Conservation (phyloP, 2,329 filamentous ascomycete genomes). For the Ophiostoma novo-ulmi region DNA sequence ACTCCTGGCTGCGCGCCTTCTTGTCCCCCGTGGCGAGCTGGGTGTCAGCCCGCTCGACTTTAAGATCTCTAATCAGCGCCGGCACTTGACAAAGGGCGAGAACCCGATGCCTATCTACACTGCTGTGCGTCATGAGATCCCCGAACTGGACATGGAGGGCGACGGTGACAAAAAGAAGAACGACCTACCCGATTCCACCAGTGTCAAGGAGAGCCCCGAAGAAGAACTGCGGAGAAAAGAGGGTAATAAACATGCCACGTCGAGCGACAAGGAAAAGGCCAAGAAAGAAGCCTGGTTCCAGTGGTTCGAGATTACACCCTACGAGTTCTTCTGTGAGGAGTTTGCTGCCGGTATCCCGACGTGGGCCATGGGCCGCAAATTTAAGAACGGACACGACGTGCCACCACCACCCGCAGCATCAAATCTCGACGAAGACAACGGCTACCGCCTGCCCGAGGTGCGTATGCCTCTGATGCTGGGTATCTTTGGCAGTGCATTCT, state of each 20-base stretch:
- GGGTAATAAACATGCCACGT: conserved; percentile 37
- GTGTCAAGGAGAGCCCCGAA: not conserved
- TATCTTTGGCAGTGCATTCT: conserved; percentile 96
- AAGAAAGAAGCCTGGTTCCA: conserved; percentile 84
- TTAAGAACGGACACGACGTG: conserved; percentile 64
- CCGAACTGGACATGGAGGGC: conserved; percentile 46
- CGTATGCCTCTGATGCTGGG: conserved; percentile 81
- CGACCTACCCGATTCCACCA: conserved; percentile 28
- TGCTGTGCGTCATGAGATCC: conserved; percentile 91
- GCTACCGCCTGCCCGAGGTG: conserved; percentile 70
- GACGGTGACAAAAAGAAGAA: conserved; percentile 31
- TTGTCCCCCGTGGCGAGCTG: conserved; percentile 81
- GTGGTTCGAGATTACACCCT: conserved; percentile 94
- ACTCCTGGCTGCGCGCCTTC: conserved; percentile 72
- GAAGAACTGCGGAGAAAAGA: not conserved
- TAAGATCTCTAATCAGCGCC: conserved; percentile 82
- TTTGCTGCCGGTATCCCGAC: conserved; percentile 87
- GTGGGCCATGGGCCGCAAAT: conserved; percentile 83
- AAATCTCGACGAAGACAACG: conserved; percentile 46
- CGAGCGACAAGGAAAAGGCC: conserved; percentile 44
- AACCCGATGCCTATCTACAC: conserved; percentile 93
- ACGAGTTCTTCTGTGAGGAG: conserved; percentile 94
- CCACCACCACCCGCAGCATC: conserved; percentile 37
- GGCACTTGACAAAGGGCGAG: conserved; percentile 69
- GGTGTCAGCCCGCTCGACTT: conserved; percentile 72